Evolutionary conservation across 2,329 filamentous ascomycete genomes (phyloP).

Genomic region (Paecilomyces sp.): DNA sequence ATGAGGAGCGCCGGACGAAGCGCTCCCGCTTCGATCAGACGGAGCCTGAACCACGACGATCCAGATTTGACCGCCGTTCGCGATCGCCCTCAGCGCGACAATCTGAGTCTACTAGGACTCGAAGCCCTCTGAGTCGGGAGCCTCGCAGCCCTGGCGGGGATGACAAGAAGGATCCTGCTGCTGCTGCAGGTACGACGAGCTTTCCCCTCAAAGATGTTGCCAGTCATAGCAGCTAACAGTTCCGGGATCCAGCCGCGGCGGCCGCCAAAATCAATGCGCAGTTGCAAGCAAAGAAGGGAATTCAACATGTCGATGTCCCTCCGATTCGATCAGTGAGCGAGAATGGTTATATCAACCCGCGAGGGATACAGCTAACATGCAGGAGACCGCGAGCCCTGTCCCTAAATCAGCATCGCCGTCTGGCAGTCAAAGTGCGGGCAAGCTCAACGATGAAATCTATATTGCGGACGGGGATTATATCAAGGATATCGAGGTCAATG

Average conservation of each 20-base stretch:
- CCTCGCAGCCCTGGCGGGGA: constrained; percentile 41
- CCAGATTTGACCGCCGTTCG: constrained; percentile 87
- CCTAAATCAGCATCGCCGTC: constrained; percentile 49
- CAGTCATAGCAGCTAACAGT: constrained; percentile 4
- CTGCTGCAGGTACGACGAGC: constrained; percentile 61
- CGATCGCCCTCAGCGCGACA: constrained; percentile 67
- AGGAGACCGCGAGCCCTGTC: constrained; percentile 42
- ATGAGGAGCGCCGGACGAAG: constrained; percentile 69
- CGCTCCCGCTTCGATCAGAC: constrained; percentile 93
- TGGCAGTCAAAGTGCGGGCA: constrained; percentile 42
- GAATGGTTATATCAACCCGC: background rate
- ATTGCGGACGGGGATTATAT: constrained; percentile 96
- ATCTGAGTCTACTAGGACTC: constrained; percentile 65
- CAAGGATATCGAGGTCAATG: constrained; percentile 98
- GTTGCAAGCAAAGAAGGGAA: constrained; percentile 77
- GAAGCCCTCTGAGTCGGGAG: constrained; percentile 64
- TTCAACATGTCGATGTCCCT: constrained; percentile 84
- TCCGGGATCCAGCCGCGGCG: constrained; percentile 60
- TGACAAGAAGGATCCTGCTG: constrained; percentile 55
- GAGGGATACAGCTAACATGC: constrained; percentile 10
- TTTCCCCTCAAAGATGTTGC: constrained; percentile 1
- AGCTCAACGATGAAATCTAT: constrained; percentile 81
- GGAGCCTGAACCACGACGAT: constrained; percentile 71
- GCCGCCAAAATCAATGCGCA: constrained; percentile 82
- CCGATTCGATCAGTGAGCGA: constrained; percentile 59